A percentile compares a stretch with the other conserved stretches of the same genome.
phyloP scores from a whole-genome alignment of 2,329 filamentous ascomycete species.

The Colletotrichum sp. region DNA sequence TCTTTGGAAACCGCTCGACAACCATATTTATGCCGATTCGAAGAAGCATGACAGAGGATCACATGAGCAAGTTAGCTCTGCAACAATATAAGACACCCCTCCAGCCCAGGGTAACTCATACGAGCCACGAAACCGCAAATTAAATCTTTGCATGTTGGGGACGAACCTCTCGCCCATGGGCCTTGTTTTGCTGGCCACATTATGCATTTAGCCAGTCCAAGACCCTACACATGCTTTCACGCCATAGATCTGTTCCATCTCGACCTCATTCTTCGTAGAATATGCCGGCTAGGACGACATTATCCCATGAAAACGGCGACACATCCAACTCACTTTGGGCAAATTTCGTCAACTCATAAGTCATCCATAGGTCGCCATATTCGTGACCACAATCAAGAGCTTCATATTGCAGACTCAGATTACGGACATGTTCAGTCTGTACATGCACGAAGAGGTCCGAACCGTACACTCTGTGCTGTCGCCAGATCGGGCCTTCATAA shows the following conservation, averaged over 20 bases:
- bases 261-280: not conserved
- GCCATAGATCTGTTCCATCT: not conserved
- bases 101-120: not conserved
- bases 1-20: not conserved
- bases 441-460: not conserved
- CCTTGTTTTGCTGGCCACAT: not conserved
- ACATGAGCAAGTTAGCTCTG: not conserved
- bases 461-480: not conserved
- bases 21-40: fast-evolving
- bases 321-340: fast-evolving
- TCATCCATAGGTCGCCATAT: not conserved
- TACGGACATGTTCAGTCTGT: not conserved
- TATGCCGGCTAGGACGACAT: fast-evolving
- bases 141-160: fast-evolving
- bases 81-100: fast-evolving
- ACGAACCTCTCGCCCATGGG: fast-evolving
- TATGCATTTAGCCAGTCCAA: fast-evolving
- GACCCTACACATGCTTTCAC: fast-evolving
- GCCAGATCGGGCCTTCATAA: not conserved
- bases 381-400: not conserved
- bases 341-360: not conserved
- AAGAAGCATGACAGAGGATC: not conserved
- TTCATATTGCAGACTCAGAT: not conserved
- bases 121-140: not conserved
- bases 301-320: fast-evolving